Percentiles rank a stretch among this genome's conserved stretches.
These are phyloP conservation scores for Grigorovia jiainica DNA, from an alignment of 805 yeast genomes.

Conservation along the genomic window DNA sequence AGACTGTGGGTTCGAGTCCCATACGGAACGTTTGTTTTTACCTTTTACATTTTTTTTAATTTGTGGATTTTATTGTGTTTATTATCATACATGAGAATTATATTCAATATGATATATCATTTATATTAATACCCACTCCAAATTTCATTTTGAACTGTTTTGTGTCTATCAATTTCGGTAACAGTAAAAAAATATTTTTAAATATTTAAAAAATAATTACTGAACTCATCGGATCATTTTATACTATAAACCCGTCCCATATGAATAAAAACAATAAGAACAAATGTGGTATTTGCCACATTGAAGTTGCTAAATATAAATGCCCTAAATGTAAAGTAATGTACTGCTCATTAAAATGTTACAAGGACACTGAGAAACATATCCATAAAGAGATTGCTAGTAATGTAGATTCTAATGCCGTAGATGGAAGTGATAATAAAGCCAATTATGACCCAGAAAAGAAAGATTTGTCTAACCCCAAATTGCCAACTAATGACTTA, in stretches of 20 bases:
- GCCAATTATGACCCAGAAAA: not conserved
- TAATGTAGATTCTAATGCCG: not conserved
- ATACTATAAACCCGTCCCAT: not conserved
- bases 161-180: no score
- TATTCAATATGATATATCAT: no score
- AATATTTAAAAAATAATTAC: not conserved
- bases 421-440: not conserved
- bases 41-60: not conserved
- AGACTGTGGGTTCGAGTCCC: slow-evolving; percentile 64
- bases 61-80: no score
- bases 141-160: no score
- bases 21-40: slow-evolving; percentile 37
- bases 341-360: slow-evolving; percentile 54
- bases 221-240: not conserved
- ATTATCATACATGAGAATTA: no score
- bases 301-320: slow-evolving; percentile 32
- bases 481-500: slow-evolving; percentile 14
- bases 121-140: no score
- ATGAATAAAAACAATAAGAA: not conserved
- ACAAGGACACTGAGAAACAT: slow-evolving; percentile 32
- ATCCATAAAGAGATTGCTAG: slow-evolving; percentile 25
- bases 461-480: no score
- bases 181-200: not conserved
- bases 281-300: slow-evolving; percentile 29
- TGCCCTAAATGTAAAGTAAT: slow-evolving; percentile 39